phyloP scores from a whole-genome alignment of 257 asterid genomes.

The Solanum megistacrolobum region DNA sequence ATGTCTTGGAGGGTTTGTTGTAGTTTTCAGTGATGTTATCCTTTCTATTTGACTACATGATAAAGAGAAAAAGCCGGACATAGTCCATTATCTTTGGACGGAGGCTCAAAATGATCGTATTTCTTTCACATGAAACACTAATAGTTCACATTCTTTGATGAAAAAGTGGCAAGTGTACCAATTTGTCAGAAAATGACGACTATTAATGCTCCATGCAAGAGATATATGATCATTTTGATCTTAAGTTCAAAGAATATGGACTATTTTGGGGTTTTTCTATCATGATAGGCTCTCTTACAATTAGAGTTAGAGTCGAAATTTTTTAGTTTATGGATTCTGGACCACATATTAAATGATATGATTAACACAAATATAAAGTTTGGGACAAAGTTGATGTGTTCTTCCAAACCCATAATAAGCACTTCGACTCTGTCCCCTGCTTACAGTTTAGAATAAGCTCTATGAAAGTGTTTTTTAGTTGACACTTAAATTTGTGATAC shows the following conservation, averaged over 20 bases:
- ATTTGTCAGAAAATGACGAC: background rate
- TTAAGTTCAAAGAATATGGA: background rate
- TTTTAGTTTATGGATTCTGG: background rate
- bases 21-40: background rate
- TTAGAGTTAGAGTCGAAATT: background rate
- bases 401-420: background rate
- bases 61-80: background rate
- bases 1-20: constrained; percentile 5
- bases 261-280: background rate
- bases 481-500: background rate
- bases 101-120: background rate
- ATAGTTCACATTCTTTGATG: background rate
- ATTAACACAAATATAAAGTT: background rate
- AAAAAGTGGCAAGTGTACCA: background rate
- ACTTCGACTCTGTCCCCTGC: background rate
- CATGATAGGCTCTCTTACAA: background rate
- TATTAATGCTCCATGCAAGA: background rate
- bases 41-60: background rate
- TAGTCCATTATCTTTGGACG: background rate
- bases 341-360: background rate
- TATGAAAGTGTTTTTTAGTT: background rate
- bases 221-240: background rate
- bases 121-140: background rate
- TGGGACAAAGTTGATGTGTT: background rate
- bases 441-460: background rate